These are phyloP conservation scores for Nicotiana tabacum DNA, from an alignment of 257 asterid genomes.

Conservation along the genomic window DNA sequence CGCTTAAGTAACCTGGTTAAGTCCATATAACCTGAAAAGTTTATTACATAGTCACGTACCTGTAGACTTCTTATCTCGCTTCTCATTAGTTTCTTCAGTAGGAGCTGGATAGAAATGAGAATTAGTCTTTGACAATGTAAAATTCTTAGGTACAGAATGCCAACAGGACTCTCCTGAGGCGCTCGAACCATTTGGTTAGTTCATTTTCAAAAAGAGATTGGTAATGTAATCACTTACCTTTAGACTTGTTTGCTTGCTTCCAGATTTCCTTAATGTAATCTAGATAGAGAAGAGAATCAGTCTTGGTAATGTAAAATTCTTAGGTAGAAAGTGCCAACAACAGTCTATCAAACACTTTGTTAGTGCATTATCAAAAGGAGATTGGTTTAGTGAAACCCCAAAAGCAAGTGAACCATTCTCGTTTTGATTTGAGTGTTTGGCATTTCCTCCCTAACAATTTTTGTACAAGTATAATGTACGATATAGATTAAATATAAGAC, in stretches of 20 bases:
- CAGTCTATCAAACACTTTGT: background rate
- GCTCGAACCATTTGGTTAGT: background rate
- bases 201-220: background rate
- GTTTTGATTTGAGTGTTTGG: background rate
- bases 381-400: background rate
- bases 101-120: conserved; percentile 17
- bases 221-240: background rate
- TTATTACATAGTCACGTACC: background rate
- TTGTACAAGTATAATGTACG: background rate
- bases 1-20: background rate
- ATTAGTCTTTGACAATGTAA: background rate
- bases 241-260: background rate
- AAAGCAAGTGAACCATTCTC: background rate
- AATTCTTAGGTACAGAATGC: background rate
- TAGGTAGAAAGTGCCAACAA: background rate
- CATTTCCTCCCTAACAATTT: background rate
- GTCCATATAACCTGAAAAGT: background rate
- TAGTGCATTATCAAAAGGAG: background rate
- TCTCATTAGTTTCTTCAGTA: background rate
- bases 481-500: background rate
- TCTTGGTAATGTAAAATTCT: background rate
- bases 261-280: background rate
- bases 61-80: background rate
- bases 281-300: conserved; percentile 7
- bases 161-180: background rate